A percentile compares a stretch with the other conserved stretches of the same genome.
Evolutionary conservation across 2,329 filamentous ascomycete genomes (phyloP).

Genomic region (Botrytis elliptica): DNA sequence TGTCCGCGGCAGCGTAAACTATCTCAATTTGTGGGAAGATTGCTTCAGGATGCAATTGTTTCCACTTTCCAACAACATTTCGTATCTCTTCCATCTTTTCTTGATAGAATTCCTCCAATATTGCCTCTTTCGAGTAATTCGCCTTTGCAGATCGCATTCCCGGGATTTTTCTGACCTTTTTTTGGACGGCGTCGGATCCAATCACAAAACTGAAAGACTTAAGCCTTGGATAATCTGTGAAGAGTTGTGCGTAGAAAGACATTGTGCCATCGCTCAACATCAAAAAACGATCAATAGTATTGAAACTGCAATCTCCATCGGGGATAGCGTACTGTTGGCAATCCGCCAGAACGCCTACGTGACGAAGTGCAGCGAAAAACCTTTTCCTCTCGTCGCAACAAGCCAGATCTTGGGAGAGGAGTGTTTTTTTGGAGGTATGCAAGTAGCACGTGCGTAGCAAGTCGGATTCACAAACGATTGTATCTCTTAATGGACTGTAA

Average conservation of each 20-base stretch:
- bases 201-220: not conserved
- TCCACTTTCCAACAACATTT: not conserved
- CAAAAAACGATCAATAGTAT: not conserved
- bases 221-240: not conserved
- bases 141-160: not conserved
- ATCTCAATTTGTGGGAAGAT: not conserved
- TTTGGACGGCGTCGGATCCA: not conserved
- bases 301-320: too few species aligned
- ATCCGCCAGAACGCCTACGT: not conserved
- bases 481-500: not conserved
- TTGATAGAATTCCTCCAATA: not conserved
- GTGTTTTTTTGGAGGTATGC: fast-evolving
- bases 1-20: not conserved
- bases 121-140: not conserved
- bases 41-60: not conserved
- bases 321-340: too few species aligned
- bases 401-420: not conserved
- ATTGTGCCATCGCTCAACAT: not conserved
- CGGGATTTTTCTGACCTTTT: too few species aligned
- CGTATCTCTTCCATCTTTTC: not conserved
- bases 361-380: not conserved
- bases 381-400: not conserved
- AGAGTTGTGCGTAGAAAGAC: not conserved
- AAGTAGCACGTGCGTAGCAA: fast-evolving
- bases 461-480: not conserved